Evolutionary conservation across 1,139 yeast species (phyloP).

Genomic region (Suhomyces atakaporum): DNA sequence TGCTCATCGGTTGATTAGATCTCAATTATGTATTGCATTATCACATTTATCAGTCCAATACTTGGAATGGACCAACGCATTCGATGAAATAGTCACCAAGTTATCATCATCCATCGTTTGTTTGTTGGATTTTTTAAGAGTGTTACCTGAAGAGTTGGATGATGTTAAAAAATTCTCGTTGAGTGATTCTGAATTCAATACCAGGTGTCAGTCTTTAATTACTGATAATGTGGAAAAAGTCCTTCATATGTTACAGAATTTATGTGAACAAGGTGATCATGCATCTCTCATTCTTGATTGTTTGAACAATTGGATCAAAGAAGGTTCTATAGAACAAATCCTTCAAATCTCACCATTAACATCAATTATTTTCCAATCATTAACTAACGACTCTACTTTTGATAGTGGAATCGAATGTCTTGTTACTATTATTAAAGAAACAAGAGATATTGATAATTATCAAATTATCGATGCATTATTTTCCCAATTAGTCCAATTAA

Average conservation of each 20-base stretch:
- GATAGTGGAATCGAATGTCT: slow-evolving; percentile 90
- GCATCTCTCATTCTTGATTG: slow-evolving; percentile 59
- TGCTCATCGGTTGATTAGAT: slow-evolving; percentile 58
- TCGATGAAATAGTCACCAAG: slow-evolving; percentile 62
- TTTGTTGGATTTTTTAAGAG: slow-evolving; percentile 75
- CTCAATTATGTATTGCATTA: slow-evolving; percentile 78
- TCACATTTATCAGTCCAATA: slow-evolving; percentile 82
- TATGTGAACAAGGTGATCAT: slow-evolving; percentile 35
- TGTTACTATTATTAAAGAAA: slow-evolving; percentile 75
- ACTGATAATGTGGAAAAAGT: slow-evolving; percentile 70
- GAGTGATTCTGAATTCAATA: slow-evolving; percentile 76
- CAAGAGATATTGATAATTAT: slow-evolving; percentile 68
- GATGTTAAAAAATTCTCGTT: slow-evolving; percentile 77
- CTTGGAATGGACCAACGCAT: slow-evolving; percentile 68
- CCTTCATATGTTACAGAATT: slow-evolving; percentile 57
- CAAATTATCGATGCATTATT: slow-evolving; percentile 68
- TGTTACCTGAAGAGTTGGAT: slow-evolving; percentile 87
- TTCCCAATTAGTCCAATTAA: slow-evolving; percentile 63
- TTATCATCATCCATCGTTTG: slow-evolving; percentile 48
- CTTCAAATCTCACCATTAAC: slow-evolving; percentile 64
- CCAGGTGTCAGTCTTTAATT: slow-evolving; percentile 63
- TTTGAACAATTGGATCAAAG: slow-evolving; percentile 86
- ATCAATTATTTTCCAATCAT: slow-evolving; percentile 66
- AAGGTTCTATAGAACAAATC: slow-evolving; percentile 70
- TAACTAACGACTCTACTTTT: slow-evolving; percentile 65